Evolutionary conservation across 2,329 filamentous ascomycete species (phyloP).

Genomic region (Iodosphaeria phyllophila): DNA sequence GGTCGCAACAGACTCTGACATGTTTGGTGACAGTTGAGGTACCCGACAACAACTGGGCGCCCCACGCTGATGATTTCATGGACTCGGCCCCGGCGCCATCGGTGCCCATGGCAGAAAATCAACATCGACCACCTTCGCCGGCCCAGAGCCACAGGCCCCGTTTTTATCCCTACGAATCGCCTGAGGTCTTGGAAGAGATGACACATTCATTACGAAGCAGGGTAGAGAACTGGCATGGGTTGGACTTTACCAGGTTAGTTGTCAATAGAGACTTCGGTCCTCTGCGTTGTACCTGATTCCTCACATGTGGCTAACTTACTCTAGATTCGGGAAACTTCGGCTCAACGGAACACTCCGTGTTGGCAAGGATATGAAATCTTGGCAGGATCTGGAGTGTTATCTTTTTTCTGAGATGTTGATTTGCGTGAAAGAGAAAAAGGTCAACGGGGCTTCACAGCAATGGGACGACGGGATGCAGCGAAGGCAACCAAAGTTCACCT

Average conservation of each 20-base stretch:
- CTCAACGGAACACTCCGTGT: constrained; percentile 81
- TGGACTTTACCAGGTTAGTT: constrained; percentile 71
- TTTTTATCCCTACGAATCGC: constrained; percentile 55
- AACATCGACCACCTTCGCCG: constrained; percentile 38
- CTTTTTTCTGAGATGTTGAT: constrained; percentile 98
- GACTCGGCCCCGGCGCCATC: constrained; percentile 24
- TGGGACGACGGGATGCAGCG: constrained; percentile 45
- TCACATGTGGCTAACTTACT: constrained; percentile 11
- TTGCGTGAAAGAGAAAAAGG: constrained; percentile 94
- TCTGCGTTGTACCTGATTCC: too few species aligned
- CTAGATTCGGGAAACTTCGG: constrained; percentile 75
- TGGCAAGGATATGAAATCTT: constrained; percentile 87
- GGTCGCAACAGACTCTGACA: constrained; percentile 86
- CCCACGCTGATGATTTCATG: constrained; percentile 65
- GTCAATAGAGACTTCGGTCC: too few species aligned
- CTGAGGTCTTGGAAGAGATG: constrained; percentile 63
- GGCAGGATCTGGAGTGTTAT: constrained; percentile 96
- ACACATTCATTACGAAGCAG: constrained; percentile 68
- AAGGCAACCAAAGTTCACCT: constrained; percentile 59
- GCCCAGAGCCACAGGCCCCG: constrained; percentile 32
- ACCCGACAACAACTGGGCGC: constrained; percentile 76
- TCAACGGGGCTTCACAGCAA: constrained; percentile 32
- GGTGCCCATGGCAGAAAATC: constrained; percentile 30
- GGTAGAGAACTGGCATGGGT: constrained; percentile 97
- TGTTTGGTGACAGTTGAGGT: constrained; percentile 91